Base-by-base conservation (phyloP, 2,329 filamentous ascomycete genomes). In the Beauveria bassiana region DNA sequence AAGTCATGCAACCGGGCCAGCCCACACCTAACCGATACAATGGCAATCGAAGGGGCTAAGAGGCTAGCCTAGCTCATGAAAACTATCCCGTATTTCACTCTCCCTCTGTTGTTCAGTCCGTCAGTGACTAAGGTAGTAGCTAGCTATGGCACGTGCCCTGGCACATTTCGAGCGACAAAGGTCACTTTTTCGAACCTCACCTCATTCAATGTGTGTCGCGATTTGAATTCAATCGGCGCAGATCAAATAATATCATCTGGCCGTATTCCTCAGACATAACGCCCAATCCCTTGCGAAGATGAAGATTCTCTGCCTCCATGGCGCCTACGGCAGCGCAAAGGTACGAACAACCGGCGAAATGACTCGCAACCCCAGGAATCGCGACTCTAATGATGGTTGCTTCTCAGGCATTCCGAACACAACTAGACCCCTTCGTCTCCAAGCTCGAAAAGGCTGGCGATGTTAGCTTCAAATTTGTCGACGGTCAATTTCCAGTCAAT, bases 221-320 rank as follows among this genome's bases (percentile, higher is more conserved):
- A 20, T 2, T 31, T 55, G 6, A 16, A 10, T n/a, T n/a, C 20
- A 26, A 47, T 18, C 20, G 14, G 34, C 51, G 9, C 8, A 8
- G 16, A 8, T 34, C 10, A n/a, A 14, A n/a, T 7, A 24, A 40
- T 26, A n/a, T n/a, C 2, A n/a, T 7, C 7, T 12, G 9, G 26
- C 0, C 12, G 3, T 31, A 22, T 22, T 9, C 4, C 28, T 8
- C 34, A 43, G 14, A n/a, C 4, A 5, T 5, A 46, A 12, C n/a
- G 18, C 28, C 1, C 26, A 28, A 22, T 14, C 28, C n/a, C 38
- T 22, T 42, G 8, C n/a, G 4, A 77, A 65, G 20, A 84, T 85
- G 82, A 81, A 75, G 67, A 81, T 85, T 58, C 70, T 85, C 38
- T 85, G 82, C 68, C 74, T 85, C 9, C 82, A 82, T 40, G 82